phyloP scores from a whole-genome alignment of 345 rosid species.

The Stellera chamaejasme region DNA sequence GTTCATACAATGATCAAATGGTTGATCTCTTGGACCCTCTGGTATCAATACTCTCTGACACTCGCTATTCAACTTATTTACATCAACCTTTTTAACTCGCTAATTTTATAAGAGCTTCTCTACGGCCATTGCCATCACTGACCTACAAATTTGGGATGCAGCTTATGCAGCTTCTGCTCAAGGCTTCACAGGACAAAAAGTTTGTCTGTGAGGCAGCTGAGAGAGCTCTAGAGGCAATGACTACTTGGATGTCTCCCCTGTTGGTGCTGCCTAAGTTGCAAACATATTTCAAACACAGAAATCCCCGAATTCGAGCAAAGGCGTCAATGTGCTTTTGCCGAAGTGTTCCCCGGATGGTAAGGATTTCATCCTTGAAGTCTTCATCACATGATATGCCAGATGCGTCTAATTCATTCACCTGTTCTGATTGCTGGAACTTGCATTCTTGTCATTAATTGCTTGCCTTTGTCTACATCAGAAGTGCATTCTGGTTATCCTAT shows the following conservation, averaged over 20 bases:
- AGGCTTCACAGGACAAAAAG: conserved; percentile 90
- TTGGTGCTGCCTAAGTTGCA: conserved; percentile 63
- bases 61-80: not conserved
- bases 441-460: no score
- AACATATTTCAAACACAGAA: conserved; percentile 75
- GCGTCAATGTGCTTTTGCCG: conserved; percentile 80
- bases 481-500: no score
- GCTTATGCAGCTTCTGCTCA: conserved; percentile 92
- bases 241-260: conserved; percentile 56
- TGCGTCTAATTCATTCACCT: no score
- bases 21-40: conserved; percentile 70
- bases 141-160: conserved; percentile 23
- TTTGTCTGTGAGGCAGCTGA: conserved; percentile 98
- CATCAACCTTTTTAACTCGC: conserved; percentile 3
- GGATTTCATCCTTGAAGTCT: not conserved
- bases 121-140: no score
- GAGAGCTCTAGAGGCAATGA: conserved; percentile 74
- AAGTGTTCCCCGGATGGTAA: conserved; percentile 79
- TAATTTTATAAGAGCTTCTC: conserved; percentile 1
- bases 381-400: no score
- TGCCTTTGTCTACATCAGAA: no score
- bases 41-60: conserved; percentile 31
- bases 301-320: conserved; percentile 89
- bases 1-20: conserved; percentile 54
- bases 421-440: no score